Evolutionary conservation across 306 rosid species (phyloP), one percentile per base, ranked within the genome.

Genomic region (Senna siamea): DNA sequence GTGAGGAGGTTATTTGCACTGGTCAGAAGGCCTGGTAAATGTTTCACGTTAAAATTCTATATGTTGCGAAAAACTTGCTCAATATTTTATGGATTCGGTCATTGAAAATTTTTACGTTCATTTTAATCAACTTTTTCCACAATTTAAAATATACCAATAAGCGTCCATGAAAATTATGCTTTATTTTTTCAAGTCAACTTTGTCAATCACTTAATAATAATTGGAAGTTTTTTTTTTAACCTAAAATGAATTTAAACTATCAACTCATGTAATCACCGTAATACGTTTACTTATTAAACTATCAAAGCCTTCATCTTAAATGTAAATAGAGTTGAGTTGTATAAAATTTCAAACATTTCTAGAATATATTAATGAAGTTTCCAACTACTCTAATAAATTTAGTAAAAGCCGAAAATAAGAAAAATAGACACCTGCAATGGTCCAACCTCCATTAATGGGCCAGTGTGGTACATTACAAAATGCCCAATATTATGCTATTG

Each of bases 31-130:
- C 34, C 60, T 37, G 14, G 23, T 19, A 18, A 48, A 22, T 37
- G 59, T 51, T 10, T 71, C 53, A 52, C 48, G 17, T 28, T 11
- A 57, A 76, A 18, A 5, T 12, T 37, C 40, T 46, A 46, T 74
- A 60, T 34, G 60, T 22, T 17, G 67, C 61, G n/a, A 11, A 12
- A 30, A 17, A 51, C 11, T 52, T 10, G 22, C 38, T 19, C 13
- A 18, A 18, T 58, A 47, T 15, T 34, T 35, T 14, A 41, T 43
- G 48, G 53, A 7, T 76, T 54, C 15, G 15, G 19, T 9, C 4
- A 30, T 28, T 41, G 58, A 19, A 30, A 34, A 32, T 73, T 23
- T 48, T 1, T 48, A 17, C 11, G 6, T 35, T 19, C 11, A 1
- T 7, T n/a, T 26, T 10, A 0, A 20, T 9, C 1, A 5, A 4